Evolutionary conservation across 1,284 basidiomycete species (phyloP).

Genomic region (Meira miltonrushii): DNA sequence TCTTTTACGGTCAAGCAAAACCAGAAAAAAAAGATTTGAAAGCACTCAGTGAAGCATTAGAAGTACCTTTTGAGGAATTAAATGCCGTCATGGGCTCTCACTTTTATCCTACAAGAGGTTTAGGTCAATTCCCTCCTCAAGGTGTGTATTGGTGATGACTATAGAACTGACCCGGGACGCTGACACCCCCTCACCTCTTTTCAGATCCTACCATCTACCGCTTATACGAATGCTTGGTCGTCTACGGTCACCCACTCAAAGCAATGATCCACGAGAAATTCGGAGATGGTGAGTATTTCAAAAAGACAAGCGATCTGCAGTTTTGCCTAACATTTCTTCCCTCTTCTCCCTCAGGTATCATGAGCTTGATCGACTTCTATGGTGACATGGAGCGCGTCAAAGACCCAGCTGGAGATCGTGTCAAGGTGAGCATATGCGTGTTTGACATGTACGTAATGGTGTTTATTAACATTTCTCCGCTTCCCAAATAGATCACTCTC

Average conservation of each 20-base stretch:
- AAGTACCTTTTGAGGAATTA: constrained; percentile 22
- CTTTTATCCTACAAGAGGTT: constrained; percentile 37
- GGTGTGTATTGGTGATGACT: constrained; percentile 13
- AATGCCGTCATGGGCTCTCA: constrained; percentile 27
- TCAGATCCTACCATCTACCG: constrained; percentile 24
- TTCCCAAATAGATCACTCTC: constrained; percentile 26
- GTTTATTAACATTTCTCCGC: too few species aligned
- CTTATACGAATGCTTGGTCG: constrained; percentile 34
- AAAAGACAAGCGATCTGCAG: neutral
- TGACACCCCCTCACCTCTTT: neutral
- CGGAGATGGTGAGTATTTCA: constrained; percentile 8
- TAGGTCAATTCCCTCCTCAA: constrained; percentile 38
- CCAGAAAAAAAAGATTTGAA: constrained; percentile 29
- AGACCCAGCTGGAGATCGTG: constrained; percentile 39
- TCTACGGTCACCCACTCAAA: constrained; percentile 44
- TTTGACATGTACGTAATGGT: too few species aligned
- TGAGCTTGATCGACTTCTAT: constrained; percentile 46
- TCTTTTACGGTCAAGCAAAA: constrained; percentile 48
- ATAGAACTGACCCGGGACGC: neutral
- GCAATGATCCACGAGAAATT: constrained; percentile 49
- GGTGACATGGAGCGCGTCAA: constrained; percentile 39
- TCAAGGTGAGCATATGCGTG: constrained; percentile 16
- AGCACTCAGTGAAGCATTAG: constrained; percentile 25
- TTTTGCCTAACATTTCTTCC: constrained; percentile 1
- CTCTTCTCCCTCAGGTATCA: constrained; percentile 25